These are phyloP conservation scores for Picea sitchensis DNA, from an alignment of 75 land plant genomes.

Conservation along the genomic window DNA sequence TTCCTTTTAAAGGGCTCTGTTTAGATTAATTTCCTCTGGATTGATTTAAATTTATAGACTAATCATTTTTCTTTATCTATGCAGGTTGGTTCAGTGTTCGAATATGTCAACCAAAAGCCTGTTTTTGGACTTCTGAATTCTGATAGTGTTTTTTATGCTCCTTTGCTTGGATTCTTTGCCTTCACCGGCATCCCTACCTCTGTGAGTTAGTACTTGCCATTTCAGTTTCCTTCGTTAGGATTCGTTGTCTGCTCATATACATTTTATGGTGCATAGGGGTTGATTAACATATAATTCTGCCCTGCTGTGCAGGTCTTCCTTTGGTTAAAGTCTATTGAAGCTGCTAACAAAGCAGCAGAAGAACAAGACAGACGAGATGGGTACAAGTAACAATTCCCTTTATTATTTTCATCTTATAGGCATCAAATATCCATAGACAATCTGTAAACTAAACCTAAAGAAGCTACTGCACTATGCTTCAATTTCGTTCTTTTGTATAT, in stretches of 20 bases:
- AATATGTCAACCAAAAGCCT: constrained; percentile 85
- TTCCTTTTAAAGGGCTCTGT: background rate
- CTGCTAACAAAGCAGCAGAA: constrained; percentile 91
- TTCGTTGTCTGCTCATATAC: background rate
- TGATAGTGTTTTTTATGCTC: constrained; percentile 86
- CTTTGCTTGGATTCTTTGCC: constrained; percentile 87
- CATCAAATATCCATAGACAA: background rate
- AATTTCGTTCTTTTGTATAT: constrained; percentile 7
- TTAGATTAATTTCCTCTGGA: background rate
- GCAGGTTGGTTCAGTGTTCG: constrained; percentile 98
- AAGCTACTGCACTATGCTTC: background rate
- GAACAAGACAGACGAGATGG: constrained; percentile 93
- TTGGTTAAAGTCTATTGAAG: constrained; percentile 81
- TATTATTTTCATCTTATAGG: background rate
- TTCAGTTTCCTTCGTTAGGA: background rate
- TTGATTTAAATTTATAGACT: background rate
- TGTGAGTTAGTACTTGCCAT: constrained; percentile 44
- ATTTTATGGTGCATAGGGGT: background rate
- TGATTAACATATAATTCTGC: background rate
- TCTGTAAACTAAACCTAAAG: background rate
- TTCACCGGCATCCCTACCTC: constrained; percentile 86
- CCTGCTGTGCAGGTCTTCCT: constrained; percentile 62
- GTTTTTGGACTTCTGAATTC: constrained; percentile 82
- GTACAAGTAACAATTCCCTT: constrained; percentile 13
- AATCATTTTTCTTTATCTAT: background rate